A percentile compares a stretch with the other conserved stretches of the same genome.
Conservation (phyloP, 371 early-diverging fungal species). For the Mortierella sp. region DNA sequence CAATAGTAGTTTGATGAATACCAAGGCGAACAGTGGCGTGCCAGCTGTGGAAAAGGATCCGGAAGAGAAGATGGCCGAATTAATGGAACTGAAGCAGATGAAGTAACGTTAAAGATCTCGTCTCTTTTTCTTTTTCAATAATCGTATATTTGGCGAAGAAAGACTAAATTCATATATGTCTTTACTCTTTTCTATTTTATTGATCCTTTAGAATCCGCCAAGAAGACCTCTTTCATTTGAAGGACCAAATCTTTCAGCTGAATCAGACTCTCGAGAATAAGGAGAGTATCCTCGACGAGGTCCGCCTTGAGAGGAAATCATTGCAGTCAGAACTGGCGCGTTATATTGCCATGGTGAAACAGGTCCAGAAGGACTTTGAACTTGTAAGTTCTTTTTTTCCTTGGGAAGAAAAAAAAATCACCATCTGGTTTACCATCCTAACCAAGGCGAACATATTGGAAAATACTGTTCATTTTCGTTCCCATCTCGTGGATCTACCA, state of each 20-base stretch:
- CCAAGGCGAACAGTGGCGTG: background rate
- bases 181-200: background rate
- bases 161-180: background rate
- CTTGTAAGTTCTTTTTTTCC: slow-evolving; percentile 20
- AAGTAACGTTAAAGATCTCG: slow-evolving; percentile 7
- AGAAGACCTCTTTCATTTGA: slow-evolving; percentile 39
- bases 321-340: slow-evolving; percentile 34
- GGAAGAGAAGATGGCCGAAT: slow-evolving; percentile 37
- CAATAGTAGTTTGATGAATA: background rate
- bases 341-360: slow-evolving; percentile 39
- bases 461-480: background rate
- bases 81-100: slow-evolving; percentile 44
- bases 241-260: slow-evolving; percentile 34
- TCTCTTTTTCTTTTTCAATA: background rate
- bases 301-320: slow-evolving; percentile 31
- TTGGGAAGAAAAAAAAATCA: background rate
- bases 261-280: slow-evolving; percentile 42
- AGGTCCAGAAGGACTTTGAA: slow-evolving; percentile 41
- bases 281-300: slow-evolving; percentile 33
- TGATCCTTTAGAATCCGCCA: slow-evolving; percentile 28
- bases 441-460: background rate
- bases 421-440: background rate
- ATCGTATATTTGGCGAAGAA: background rate
- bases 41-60: slow-evolving; percentile 26
- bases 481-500: too few species aligned